Evolutionary conservation across 768 basidiomycete genomes (phyloP), one percentile per base, ranked within the genome.

Genomic region (Mrakia gelida): DNA sequence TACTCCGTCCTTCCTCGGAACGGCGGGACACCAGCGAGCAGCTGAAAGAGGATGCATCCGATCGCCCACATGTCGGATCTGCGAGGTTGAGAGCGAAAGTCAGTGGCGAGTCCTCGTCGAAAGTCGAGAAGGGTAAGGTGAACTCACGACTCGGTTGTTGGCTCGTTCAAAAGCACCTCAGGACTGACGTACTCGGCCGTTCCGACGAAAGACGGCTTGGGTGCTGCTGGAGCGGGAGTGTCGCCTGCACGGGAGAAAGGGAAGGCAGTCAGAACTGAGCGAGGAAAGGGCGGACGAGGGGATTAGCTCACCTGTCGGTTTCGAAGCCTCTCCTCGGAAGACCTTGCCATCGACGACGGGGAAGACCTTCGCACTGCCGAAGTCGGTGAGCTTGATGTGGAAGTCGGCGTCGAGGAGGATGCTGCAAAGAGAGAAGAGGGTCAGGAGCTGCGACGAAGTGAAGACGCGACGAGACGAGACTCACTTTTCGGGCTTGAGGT

Each of bases 21-120:
- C 2, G 95, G 92, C 80, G 95, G 95, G 61, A 89, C 89, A 56
- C 95, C 96, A 18, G 92, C 89, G 73, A 98, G 90, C 87, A 98
- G 91, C 84, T 98, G 95, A 85, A 90, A 98, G 30, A 98, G 85
- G 63, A 98, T 91, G 84, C 96, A 98, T 2, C 95, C 97, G 34
- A 97, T 87, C 7, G 95, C 93, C 96, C 96, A 99, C 15, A 94
- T 87, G 84, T 98, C 97, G 59, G 95, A 93, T 80, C 94, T 95
- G 77, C 8, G 30, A 52, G 21, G 28, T 2, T 26, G 7, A 63
- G 61, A 75, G 56, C 76, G 80, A 30, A 73, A 52, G 38, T 28
- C 21, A 80, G 45, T n/a, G 7, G 74, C 34, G 23, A 68, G 34
- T 32, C 41, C 2, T 28, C 41, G 45, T 32, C 10, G 21, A 45